Percentiles rank a stretch among this genome's conserved stretches.
phyloP scores from a whole-genome alignment of 768 basidiomycete species.

The Pisolithus tinctorius region DNA sequence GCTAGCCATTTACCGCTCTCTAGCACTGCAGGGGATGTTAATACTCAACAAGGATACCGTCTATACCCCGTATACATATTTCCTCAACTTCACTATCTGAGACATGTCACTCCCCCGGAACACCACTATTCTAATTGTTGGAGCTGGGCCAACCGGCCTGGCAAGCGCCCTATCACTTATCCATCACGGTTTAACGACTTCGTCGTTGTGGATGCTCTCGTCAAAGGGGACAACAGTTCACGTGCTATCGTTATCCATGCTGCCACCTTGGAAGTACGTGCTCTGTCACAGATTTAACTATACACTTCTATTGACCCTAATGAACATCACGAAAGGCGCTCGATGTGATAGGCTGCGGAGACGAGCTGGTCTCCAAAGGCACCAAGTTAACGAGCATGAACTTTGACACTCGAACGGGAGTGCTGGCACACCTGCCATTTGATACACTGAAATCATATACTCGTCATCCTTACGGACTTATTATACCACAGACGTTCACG shows the following conservation, averaged over 20 bases:
- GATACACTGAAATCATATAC: constrained; percentile 33
- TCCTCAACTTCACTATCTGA: no score
- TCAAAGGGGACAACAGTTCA: constrained; percentile 29
- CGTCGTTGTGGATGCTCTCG: constrained; percentile 36
- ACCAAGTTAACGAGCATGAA: constrained; percentile 22
- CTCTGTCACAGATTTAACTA: neutral
- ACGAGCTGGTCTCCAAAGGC: constrained; percentile 32
- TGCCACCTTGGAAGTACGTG: constrained; percentile 44
- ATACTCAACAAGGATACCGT: no score
- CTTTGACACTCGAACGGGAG: constrained; percentile 24
- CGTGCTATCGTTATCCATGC: constrained; percentile 45
- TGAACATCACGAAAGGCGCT: constrained; percentile 32
- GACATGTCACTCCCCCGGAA: constrained; percentile 25
- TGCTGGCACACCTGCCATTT: constrained; percentile 26
- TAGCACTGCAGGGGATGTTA: no score
- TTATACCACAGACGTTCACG: constrained; percentile 38
- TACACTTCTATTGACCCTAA: constrained; percentile 25
- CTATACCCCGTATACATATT: no score
- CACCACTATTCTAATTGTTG: constrained; percentile 43
- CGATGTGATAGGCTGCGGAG: constrained; percentile 37
- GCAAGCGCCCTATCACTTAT: constrained; percentile 39
- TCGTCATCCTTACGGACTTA: constrained; percentile 35
- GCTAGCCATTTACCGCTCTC: no score
- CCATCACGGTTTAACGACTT: constrained; percentile 35
- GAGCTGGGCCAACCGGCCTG: constrained; percentile 45